Conservation (phyloP, 2,329 filamentous ascomycete species). For the Aspergillus ruber region DNA sequence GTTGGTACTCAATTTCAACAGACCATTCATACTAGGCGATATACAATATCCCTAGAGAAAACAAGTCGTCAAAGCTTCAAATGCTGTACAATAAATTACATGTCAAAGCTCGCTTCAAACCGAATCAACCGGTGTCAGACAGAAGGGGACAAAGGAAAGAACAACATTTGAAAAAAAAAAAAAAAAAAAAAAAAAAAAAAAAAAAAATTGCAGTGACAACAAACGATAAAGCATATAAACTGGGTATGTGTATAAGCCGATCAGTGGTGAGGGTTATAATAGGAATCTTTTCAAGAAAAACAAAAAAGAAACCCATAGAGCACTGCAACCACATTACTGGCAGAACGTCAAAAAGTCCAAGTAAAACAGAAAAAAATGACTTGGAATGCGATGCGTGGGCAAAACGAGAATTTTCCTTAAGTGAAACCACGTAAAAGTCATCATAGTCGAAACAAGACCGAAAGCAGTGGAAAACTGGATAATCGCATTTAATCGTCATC, state of each 20-base stretch:
- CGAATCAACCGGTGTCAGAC: not conserved
- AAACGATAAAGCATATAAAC: slow-evolving; percentile 18
- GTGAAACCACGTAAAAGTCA: not conserved
- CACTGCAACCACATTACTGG: too few species aligned
- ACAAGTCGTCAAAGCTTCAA: not conserved
- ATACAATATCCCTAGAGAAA: slow-evolving; percentile 1
- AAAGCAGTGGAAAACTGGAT: not conserved
- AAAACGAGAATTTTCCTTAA: not conserved
- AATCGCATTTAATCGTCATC: slow-evolving; percentile 50
- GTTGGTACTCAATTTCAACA: not conserved
- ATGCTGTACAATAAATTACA: slow-evolving; percentile 8
- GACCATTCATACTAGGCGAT: not conserved
- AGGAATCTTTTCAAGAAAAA: not conserved
- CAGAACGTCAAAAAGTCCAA: not conserved
- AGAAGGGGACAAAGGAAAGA: not conserved
- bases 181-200: not conserved
- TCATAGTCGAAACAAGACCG: not conserved
- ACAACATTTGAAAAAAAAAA: not conserved
- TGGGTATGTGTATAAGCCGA: slow-evolving; percentile 7
- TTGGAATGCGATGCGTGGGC: not conserved
- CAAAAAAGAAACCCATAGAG: not conserved
- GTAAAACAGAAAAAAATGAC: not conserved
- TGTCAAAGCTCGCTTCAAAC: slow-evolving; percentile 4
- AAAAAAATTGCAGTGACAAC: slow-evolving; percentile 1
- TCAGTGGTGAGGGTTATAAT: not conserved